Conservation (phyloP, 2,329 filamentous ascomycete species). For the Pseudopithomyces maydicus region DNA sequence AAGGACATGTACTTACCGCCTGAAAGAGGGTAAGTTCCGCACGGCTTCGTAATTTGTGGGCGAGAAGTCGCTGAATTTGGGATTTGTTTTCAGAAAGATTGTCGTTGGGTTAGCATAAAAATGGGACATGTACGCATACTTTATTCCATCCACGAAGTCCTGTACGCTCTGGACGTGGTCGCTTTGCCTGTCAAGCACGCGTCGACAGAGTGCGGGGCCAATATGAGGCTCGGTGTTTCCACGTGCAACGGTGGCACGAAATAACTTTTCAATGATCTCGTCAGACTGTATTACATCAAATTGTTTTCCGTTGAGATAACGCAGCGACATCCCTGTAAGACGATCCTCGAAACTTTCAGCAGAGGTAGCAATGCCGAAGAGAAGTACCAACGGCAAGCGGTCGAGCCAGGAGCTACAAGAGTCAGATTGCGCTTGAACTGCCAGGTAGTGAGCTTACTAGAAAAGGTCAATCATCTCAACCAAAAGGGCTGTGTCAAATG, state of each 20-base stretch:
- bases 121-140: constrained; percentile 87
- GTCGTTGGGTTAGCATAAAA: constrained; percentile 80
- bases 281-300: constrained; percentile 79
- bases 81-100: constrained; percentile 58
- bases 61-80: constrained; percentile 52
- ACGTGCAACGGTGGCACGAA: constrained; percentile 67
- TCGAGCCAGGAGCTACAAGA: constrained; percentile 67
- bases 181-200: constrained; percentile 72
- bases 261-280: constrained; percentile 73
- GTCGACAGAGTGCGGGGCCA: constrained; percentile 66
- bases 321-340: constrained; percentile 70
- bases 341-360: constrained; percentile 79
- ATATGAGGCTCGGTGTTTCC: constrained; percentile 63
- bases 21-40: constrained; percentile 73
- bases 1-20: constrained; percentile 33
- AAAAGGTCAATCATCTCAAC: constrained; percentile 73
- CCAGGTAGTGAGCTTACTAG: constrained; percentile 54
- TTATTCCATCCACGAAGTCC: constrained; percentile 69
- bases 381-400: constrained; percentile 74
- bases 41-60: constrained; percentile 69
- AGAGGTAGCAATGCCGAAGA: constrained; percentile 83
- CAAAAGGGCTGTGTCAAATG: constrained; percentile 74
- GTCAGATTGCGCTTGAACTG: constrained; percentile 22
- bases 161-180: constrained; percentile 80
- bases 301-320: constrained; percentile 70